Base-by-base conservation (phyloP, 2,329 filamentous ascomycete species). In the Alternaria atra region DNA sequence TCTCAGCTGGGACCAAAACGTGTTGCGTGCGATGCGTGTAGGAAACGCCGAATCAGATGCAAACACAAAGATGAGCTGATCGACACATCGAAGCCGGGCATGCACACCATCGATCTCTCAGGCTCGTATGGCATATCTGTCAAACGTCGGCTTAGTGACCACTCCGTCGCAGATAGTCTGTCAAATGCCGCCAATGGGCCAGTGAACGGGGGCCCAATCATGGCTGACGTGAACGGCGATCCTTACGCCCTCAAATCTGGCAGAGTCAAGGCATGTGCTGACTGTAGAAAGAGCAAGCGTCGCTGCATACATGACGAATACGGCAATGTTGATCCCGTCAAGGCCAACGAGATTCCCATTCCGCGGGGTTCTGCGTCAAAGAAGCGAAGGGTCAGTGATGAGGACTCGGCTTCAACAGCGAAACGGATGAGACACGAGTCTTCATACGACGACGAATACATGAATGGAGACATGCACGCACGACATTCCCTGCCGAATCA, bases 241-340 rank as follows among this genome's bases (percentile, higher is more conserved):
- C 73, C 79, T 62, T 69, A 78, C 62, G 76, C 85, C 60, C 82
- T 81, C 46, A 84, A 87, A 77, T 86, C 87, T 73, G 83, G 86
- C 60, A 78, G 87, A 68, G 88, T 84, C 69, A 89, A 89, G 75
- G 88, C 88, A 43, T 90, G 88, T 73, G 83, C 87, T 60, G 87
- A 89, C 68, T 90, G 88, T 76, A 84, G 88, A 46, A 89, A 88
- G 74, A 89, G 87, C 82, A 90, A 90, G 87, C 86, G 88, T 60
- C 86, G 88, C 70, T 90, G 88, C 70, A 87, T 90, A 50, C 88
- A 90, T 70, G 87, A 90, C 68, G 87, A 89, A 66, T 84, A 85
- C 65, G 88, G 88, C 51, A 84, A 87, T 57, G 83, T 90, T 27
- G 88, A 90, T 73, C 87, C 87, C 2, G 76, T 88, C 68, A 90